Base-by-base conservation (phyloP, 345 rosid genomes). In the Zanthoxylum bungeanum region DNA sequence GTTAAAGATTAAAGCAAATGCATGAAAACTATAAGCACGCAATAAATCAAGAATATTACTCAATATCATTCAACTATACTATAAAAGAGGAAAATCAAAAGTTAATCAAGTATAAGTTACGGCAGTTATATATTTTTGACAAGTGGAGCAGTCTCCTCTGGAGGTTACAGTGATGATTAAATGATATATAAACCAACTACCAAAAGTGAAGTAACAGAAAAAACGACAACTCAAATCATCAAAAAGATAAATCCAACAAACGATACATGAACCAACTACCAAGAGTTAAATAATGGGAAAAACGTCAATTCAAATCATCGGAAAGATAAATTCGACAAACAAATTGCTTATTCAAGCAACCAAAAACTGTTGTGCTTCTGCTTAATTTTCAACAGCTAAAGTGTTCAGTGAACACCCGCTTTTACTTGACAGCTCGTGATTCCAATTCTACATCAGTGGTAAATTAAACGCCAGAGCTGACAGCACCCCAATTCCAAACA, bases 91-190 rank as follows among this genome's bases (percentile, higher is more conserved):
- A 7, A 5, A 57, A 5, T 12, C 28, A 30, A 31, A 31, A 33
- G 8, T 10, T 58, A n/a, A n/a, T n/a, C n/a, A n/a, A n/a, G n/a
- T n/a, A n/a, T n/a, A n/a, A n/a, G 9, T 21, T 7, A 55, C 34
- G 2, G n/a, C 33, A 2, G 25, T 68, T 49, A 49, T 39, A 44
- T 47, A n/a, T 31, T 59, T 69, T 70, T 46, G 73, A 24, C 65
- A 42, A 31, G 57, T 7, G 9, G 7, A 0, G 11, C 8, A 6
- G 33, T 53, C 39, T 27, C 21, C 51, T 16, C n/a, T 3, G 0
- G 12, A 21, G 42, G 33, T 28, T 59, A 27, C 19, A 7, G 11
- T n/a, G 12, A 57, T n/a, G 30, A 24, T 27, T 25, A 21, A 31
- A 47, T 46, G 56, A 28, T 25, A 34, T 3, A 68, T 24, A 68